phyloP scores from a whole-genome alignment of 148 eudicot genomes.

The Heliamphora exappendiculata region DNA sequence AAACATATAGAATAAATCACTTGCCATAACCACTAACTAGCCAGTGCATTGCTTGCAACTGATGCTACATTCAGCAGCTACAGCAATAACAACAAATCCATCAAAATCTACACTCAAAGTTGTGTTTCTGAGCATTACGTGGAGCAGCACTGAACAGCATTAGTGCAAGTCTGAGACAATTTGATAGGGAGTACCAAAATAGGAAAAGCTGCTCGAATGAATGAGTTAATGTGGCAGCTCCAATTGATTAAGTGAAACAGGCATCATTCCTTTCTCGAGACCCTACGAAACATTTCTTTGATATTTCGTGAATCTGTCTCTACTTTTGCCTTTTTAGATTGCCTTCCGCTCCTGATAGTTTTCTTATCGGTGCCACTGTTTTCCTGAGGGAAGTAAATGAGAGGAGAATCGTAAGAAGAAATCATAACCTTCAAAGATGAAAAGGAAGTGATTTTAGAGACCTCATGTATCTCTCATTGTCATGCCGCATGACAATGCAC shows the following conservation, averaged over 20 bases:
- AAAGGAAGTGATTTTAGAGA: neutral
- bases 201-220: neutral
- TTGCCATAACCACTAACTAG: neutral
- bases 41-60: neutral
- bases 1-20: neutral
- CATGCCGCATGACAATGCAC: neutral
- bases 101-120: neutral
- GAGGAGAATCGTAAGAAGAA: neutral
- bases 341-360: constrained; percentile 40
- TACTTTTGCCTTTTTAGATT: constrained; percentile 62
- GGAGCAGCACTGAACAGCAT: neutral
- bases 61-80: neutral
- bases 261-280: constrained; percentile 48
- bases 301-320: constrained; percentile 75
- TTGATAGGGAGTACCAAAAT: neutral
- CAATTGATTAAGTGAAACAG: neutral
- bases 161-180: neutral
- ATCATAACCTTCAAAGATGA: neutral
- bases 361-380: constrained; percentile 44
- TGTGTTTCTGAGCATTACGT: neutral
- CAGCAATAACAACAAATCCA: too few species aligned
- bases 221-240: neutral
- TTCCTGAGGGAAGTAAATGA: constrained; percentile 37
- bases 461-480: neutral
- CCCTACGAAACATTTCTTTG: constrained; percentile 82